These are phyloP conservation scores for Kalmanozyma brasiliensis DNA, from an alignment of 1,284 basidiomycete species.

Conservation along the genomic window DNA sequence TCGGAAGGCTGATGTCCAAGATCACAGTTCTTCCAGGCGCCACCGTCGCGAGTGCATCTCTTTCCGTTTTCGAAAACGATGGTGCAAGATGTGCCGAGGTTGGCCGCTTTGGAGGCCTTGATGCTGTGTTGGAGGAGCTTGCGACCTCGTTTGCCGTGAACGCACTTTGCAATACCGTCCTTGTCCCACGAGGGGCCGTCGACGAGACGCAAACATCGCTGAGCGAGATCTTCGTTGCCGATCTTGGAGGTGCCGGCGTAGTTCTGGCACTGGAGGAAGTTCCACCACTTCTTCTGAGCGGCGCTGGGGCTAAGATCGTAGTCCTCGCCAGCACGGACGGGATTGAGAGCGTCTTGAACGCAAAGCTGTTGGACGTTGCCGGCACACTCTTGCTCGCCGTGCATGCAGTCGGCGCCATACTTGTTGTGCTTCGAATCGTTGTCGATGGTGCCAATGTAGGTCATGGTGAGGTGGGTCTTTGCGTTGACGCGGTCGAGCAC, in stretches of 20 bases:
- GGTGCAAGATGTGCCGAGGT: conserved; percentile 46
- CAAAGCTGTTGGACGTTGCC: conserved; percentile 61
- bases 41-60: conserved; percentile 52
- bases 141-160: conserved; percentile 41
- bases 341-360: conserved; percentile 49
- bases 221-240: conserved; percentile 44
- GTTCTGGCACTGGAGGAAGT: conserved; percentile 56
- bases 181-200: conserved; percentile 48
- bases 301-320: conserved; percentile 55
- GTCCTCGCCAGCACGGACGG: conserved; percentile 46
- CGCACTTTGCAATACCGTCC: conserved; percentile 53
- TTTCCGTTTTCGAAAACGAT: conserved; percentile 50
- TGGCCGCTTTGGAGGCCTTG: conserved; percentile 22
- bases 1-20: conserved; percentile 49
- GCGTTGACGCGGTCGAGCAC: conserved; percentile 52
- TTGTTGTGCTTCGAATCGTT: conserved; percentile 11
- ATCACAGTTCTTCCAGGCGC: conserved; percentile 57
- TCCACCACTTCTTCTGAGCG: conserved; percentile 56
- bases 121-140: conserved; percentile 46
- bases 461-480: conserved; percentile 46
- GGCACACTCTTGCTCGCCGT: conserved; percentile 53
- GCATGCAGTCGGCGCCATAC: conserved; percentile 49
- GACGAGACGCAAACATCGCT: conserved; percentile 46
- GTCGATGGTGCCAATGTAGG: conserved; percentile 46
- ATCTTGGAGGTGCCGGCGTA: conserved; percentile 45